A percentile compares a stretch with the other conserved stretches of the same genome.
phyloP scores from a whole-genome alignment of 768 basidiomycete species.

The Boletus vermiculosoides region DNA sequence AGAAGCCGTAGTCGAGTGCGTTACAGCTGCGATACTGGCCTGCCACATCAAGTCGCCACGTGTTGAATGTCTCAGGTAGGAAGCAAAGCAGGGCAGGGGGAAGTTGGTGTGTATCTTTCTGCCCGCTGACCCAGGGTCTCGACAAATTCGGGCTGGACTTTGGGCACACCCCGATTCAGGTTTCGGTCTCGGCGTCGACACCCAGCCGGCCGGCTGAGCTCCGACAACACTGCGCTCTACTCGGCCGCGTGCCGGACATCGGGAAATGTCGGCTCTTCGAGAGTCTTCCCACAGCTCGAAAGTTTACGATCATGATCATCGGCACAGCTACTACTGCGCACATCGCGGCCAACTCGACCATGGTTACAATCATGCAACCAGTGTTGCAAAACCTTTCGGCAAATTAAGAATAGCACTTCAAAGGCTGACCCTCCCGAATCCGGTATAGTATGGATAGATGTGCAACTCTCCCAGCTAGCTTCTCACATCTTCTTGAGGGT shows the following conservation, averaged over 20 bases:
- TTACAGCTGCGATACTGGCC: neutral
- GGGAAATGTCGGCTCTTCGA: neutral
- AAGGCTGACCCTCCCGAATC: too few species aligned
- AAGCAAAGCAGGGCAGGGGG: slow-evolving; percentile 4
- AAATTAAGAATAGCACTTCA: too few species aligned
- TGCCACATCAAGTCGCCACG: neutral
- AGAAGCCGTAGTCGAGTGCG: neutral
- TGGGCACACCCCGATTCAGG: neutral
- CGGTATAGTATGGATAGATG: too few species aligned
- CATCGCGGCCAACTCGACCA: too few species aligned
- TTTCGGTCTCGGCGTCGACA: neutral
- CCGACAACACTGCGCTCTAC: neutral
- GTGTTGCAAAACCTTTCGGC: neutral
- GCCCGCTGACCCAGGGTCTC: neutral
- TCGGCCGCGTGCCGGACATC: neutral
- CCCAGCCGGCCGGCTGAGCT: neutral
- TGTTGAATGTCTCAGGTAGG: neutral
- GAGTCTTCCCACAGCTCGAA: neutral
- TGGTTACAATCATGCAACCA: neutral
- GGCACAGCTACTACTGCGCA: too few species aligned
- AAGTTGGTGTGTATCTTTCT: too few species aligned
- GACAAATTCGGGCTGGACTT: neutral
- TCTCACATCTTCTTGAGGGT: too few species aligned
- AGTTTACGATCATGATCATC: neutral
- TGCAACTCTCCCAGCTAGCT: too few species aligned